phyloP scores from a whole-genome alignment of 352 stramenopile genomes.

The Thalassiosira hispida region DNA sequence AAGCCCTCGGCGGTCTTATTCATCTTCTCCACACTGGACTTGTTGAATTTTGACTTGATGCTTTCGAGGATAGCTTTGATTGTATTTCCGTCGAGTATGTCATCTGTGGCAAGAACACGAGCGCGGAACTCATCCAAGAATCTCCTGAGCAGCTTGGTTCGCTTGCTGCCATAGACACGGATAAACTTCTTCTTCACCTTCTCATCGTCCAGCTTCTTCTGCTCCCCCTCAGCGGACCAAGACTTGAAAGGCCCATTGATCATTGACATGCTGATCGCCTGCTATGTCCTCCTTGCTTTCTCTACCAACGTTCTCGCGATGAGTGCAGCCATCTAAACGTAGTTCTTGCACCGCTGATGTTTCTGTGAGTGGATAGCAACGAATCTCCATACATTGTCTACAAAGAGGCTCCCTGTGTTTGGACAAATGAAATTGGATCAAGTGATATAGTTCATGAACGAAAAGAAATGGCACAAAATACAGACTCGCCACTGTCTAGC shows the following conservation, averaged over 20 bases:
- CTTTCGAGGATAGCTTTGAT: neutral
- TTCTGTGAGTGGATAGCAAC: neutral
- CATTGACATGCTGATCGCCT: neutral
- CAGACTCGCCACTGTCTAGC: no score
- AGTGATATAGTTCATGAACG: no score
- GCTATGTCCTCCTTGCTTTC: neutral
- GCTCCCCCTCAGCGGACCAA: neutral
- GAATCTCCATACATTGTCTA: no score
- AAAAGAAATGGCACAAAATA: no score
- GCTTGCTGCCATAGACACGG: neutral
- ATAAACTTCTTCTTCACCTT: neutral
- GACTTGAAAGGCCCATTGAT: neutral
- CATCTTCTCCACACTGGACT: neutral
- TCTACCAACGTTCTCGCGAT: constrained; percentile 1
- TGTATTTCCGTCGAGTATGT: neutral
- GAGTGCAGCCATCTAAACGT: constrained; percentile 2
- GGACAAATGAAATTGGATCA: no score
- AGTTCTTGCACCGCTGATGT: constrained; percentile 11
- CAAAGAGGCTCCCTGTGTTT: no score
- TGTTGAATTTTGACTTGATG: neutral
- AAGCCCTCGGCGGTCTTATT: neutral
- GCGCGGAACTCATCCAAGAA: neutral
- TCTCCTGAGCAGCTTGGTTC: neutral
- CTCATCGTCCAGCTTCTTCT: neutral
- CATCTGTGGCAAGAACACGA: neutral